Percentiles rank a stretch among this genome's conserved stretches.
phyloP scores from a whole-genome alignment of 1,284 basidiomycete genomes.

The Peniophora sp. region DNA sequence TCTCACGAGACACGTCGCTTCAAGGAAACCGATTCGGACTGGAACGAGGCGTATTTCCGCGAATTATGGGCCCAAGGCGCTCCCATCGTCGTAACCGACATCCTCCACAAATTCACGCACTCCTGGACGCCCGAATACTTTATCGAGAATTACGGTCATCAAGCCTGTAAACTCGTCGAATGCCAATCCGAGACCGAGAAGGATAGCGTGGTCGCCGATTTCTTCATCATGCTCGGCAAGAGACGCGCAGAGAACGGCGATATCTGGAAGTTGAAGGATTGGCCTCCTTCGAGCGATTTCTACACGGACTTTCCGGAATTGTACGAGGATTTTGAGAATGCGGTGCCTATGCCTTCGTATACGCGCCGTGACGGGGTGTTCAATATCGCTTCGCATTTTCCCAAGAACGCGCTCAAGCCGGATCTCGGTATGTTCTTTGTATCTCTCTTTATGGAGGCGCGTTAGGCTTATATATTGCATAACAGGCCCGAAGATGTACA shows the following conservation, averaged over 20 bases:
- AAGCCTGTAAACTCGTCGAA: constrained; percentile 71
- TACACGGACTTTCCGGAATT: constrained; percentile 71
- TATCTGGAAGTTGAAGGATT: constrained; percentile 89
- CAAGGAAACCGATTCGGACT: constrained; percentile 41
- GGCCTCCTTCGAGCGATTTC: constrained; percentile 85
- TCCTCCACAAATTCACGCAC: constrained; percentile 52
- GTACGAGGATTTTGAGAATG: constrained; percentile 73
- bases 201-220: constrained; percentile 60
- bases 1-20: constrained; percentile 32
- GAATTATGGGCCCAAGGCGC: constrained; percentile 64
- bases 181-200: constrained; percentile 65
- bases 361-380: constrained; percentile 75
- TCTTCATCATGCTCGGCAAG: constrained; percentile 74
- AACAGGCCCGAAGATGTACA: constrained; percentile 68
- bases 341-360: constrained; percentile 76
- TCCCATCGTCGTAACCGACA: constrained; percentile 67
- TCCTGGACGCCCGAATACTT: constrained; percentile 82
- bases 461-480: constrained; percentile 1
- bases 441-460: constrained; percentile 28
- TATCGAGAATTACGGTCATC: constrained; percentile 55
- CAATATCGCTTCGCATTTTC: constrained; percentile 80
- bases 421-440: constrained; percentile 55
- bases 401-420: constrained; percentile 65
- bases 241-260: constrained; percentile 38
- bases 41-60: constrained; percentile 59